Percentiles rank a stretch among this genome's conserved stretches.
phyloP scores from a whole-genome alignment of 305 asterid species.

The Stenogyne calaminthoides region DNA sequence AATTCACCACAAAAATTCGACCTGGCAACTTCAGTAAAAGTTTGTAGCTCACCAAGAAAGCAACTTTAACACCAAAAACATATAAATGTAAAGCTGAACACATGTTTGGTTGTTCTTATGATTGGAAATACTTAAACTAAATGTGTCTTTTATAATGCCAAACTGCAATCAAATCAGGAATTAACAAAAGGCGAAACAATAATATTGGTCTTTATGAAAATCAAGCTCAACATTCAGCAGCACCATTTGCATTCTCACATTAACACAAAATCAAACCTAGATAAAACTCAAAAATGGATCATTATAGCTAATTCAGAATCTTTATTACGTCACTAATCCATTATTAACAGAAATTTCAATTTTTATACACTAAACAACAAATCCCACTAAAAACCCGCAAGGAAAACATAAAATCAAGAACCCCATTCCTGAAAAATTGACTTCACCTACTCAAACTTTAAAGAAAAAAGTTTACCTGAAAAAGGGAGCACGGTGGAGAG shows the following conservation, averaged over 20 bases:
- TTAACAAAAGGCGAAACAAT: neutral
- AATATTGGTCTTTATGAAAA: neutral
- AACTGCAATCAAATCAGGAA: neutral
- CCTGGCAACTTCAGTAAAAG: neutral
- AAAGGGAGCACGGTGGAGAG: conserved; percentile 41
- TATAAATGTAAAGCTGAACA: conserved; percentile 3
- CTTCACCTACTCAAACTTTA: neutral
- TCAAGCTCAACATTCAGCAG: conserved; percentile 12
- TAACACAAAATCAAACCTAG: conserved; percentile 9
- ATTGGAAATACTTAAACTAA: neutral
- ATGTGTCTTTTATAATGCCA: neutral
- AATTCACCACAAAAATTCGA: conserved; percentile 5
- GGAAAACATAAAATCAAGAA: neutral
- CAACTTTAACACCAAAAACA: neutral
- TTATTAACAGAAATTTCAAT: neutral
- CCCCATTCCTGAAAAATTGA: neutral
- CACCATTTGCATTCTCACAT: conserved; percentile 14
- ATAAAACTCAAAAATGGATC: conserved; percentile 5
- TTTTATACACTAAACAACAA: conserved; percentile 19
- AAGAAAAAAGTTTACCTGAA: conserved; percentile 39
- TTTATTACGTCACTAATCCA: neutral
- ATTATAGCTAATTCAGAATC: conserved; percentile 14
- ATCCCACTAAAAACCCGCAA: neutral
- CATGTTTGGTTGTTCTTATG: neutral
- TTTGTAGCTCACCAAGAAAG: neutral